Evolutionary conservation across 345 rosid genomes (phyloP).

Genomic region (Euclidium syriacum): DNA sequence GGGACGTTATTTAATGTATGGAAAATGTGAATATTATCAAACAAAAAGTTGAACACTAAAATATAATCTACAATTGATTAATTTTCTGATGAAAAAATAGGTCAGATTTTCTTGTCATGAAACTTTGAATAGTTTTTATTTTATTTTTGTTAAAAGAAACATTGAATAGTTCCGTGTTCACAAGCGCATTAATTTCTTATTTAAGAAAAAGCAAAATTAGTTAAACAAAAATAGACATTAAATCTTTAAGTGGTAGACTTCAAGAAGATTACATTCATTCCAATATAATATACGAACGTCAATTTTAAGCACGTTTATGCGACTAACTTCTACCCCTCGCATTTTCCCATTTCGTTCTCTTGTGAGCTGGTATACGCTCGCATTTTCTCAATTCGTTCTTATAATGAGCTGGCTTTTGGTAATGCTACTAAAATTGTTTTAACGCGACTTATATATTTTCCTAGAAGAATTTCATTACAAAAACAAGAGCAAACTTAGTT

Average conservation of each 20-base stretch:
- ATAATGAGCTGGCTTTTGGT: background rate
- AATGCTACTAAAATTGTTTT: background rate
- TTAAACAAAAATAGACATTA: constrained; percentile 15
- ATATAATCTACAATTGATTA: background rate
- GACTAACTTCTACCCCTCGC: background rate
- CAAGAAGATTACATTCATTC: background rate
- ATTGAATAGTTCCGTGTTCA: constrained; percentile 19
- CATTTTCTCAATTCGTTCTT: background rate
- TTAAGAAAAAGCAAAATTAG: background rate
- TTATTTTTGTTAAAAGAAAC: too few species aligned
- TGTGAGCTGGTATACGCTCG: constrained; percentile 24
- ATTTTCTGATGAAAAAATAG: background rate
- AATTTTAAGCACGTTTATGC: constrained; percentile 21
- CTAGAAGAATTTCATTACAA: background rate
- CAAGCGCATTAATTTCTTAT: background rate
- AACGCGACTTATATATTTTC: constrained; percentile 17
- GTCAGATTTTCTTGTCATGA: background rate
- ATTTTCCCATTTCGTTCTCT: constrained; percentile 14
- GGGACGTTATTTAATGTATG: background rate
- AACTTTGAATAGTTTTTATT: constrained; percentile 23
- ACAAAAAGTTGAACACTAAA: background rate
- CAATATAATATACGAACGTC: constrained; percentile 5
- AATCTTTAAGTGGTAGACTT: constrained; percentile 4
- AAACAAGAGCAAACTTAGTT: background rate
- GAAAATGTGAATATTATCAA: background rate